A percentile compares a stretch with the other conserved stretches of the same genome.
phyloP scores from a whole-genome alignment of 2,329 filamentous ascomycete species.

The Penicillium sp. region DNA sequence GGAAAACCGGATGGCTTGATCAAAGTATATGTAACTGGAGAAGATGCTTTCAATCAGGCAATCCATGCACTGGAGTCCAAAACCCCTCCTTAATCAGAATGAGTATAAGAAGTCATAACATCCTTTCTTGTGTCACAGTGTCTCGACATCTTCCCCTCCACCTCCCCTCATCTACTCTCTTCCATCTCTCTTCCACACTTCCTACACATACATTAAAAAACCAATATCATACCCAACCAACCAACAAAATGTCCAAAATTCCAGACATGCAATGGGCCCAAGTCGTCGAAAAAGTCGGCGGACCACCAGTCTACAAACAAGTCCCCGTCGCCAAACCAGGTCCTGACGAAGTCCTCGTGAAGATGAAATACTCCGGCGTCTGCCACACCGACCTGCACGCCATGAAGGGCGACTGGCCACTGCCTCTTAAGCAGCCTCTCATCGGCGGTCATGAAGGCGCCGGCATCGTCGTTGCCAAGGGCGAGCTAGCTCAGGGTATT shows the following conservation, averaged over 20 bases:
- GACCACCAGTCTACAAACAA: slow-evolving; percentile 53
- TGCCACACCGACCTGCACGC: slow-evolving; percentile 85
- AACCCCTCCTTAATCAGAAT: neutral
- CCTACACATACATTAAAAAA: no score
- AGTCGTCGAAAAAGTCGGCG: slow-evolving; percentile 77
- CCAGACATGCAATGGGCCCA: slow-evolving; percentile 88
- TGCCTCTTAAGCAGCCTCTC: slow-evolving; percentile 75
- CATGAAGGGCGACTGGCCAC: slow-evolving; percentile 84
- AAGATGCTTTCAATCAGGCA: neutral
- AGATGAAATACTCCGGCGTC: slow-evolving; percentile 85
- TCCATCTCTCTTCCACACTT: neutral
- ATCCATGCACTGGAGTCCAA: neutral
- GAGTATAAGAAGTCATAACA: neutral
- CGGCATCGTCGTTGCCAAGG: slow-evolving; percentile 75
- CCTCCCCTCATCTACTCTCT: neutral
- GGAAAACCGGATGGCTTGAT: neutral
- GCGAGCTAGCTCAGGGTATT: slow-evolving; percentile 71
- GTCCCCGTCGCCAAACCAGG: slow-evolving; percentile 78
- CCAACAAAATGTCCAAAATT: slow-evolving; percentile 45
- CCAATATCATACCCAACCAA: neutral
- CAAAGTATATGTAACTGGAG: neutral
- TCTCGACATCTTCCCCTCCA: neutral
- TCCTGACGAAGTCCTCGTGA: slow-evolving; percentile 85
- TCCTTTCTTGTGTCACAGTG: neutral
- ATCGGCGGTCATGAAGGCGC: slow-evolving; percentile 79